Conservation (phyloP, 169 alveolate species). For the Toxoplasma gondii region DNA sequence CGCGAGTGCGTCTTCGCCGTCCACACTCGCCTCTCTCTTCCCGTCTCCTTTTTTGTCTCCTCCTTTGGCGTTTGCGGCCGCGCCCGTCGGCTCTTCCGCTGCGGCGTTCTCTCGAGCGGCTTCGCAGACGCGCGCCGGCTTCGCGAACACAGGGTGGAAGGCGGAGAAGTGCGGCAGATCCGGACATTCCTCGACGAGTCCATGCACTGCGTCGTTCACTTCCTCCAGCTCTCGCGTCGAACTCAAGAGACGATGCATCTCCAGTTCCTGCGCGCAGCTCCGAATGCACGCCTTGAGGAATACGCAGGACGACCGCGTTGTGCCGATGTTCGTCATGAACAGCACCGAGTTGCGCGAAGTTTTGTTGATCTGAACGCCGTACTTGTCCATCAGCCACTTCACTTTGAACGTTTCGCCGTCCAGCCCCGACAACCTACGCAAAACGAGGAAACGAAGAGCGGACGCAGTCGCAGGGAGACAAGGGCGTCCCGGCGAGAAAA, state of each 20-base stretch:
- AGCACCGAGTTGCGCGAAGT: constrained; percentile 74
- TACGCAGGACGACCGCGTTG: constrained; percentile 74
- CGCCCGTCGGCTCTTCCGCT: background rate
- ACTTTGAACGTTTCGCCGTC: constrained; percentile 78
- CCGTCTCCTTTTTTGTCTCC: background rate
- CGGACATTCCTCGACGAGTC: constrained; percentile 43
- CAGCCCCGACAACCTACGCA: constrained; percentile 54
- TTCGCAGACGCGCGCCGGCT: background rate
- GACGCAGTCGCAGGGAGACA: background rate
- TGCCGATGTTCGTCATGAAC: constrained; percentile 76
- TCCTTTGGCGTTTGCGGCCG: background rate
- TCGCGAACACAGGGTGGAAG: constrained; percentile 34
- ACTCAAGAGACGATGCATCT: constrained; percentile 53
- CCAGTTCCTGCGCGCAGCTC: constrained; percentile 58
- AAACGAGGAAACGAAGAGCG: background rate
- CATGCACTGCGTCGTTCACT: background rate
- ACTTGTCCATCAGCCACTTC: constrained; percentile 77
- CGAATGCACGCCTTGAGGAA: constrained; percentile 71
- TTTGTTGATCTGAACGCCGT: constrained; percentile 75
- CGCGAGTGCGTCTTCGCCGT: background rate
- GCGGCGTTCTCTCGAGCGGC: background rate
- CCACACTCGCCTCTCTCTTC: background rate
- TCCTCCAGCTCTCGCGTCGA: constrained; percentile 53
- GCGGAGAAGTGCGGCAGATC: constrained; percentile 71
- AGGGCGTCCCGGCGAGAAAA: background rate